Evolutionary conservation across 768 basidiomycete species (phyloP).

Genomic region (Phaffia australis): DNA sequence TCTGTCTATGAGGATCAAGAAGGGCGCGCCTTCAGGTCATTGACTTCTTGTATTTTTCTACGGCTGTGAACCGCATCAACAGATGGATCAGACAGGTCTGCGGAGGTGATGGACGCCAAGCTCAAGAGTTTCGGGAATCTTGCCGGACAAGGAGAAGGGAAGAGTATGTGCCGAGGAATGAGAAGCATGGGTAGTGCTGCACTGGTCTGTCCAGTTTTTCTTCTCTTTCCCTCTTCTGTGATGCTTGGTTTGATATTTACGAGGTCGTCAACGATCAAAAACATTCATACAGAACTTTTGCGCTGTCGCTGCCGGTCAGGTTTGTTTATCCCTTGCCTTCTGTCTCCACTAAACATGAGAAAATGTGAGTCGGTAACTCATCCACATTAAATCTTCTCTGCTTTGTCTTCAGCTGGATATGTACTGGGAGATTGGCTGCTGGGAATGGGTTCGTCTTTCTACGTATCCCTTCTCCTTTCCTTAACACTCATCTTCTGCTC

Average conservation of each 20-base stretch:
- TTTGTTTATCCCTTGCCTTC: neutral
- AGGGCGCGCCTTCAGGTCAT: neutral
- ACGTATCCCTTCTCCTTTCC: slow-evolving; percentile 3
- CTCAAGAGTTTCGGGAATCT: slow-evolving; percentile 59
- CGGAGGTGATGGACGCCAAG: slow-evolving; percentile 50
- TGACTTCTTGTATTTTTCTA: neutral
- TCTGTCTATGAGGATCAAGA: slow-evolving; percentile 27
- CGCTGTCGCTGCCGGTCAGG: slow-evolving; percentile 73
- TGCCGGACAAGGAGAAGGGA: slow-evolving; percentile 54
- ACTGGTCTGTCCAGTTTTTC: slow-evolving; percentile 50
- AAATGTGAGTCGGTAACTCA: neutral
- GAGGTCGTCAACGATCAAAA: slow-evolving; percentile 39
- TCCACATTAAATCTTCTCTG: neutral
- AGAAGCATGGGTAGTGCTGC: slow-evolving; percentile 74
- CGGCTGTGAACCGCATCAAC: too few relatives aligned
- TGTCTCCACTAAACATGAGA: neutral
- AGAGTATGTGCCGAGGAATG: slow-evolving; percentile 55
- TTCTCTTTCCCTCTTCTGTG: slow-evolving; percentile 12
- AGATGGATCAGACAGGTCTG: slow-evolving; percentile 51
- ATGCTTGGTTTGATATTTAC: neutral
- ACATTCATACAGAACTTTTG: slow-evolving; percentile 59
- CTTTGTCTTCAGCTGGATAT: slow-evolving; percentile 48
- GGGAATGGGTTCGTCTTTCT: slow-evolving; percentile 20
- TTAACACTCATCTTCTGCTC: neutral
- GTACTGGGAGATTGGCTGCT: slow-evolving; percentile 55